phyloP scores from a whole-genome alignment of 192 early-diverging fungal species.

The Coemansia sp. region DNA sequence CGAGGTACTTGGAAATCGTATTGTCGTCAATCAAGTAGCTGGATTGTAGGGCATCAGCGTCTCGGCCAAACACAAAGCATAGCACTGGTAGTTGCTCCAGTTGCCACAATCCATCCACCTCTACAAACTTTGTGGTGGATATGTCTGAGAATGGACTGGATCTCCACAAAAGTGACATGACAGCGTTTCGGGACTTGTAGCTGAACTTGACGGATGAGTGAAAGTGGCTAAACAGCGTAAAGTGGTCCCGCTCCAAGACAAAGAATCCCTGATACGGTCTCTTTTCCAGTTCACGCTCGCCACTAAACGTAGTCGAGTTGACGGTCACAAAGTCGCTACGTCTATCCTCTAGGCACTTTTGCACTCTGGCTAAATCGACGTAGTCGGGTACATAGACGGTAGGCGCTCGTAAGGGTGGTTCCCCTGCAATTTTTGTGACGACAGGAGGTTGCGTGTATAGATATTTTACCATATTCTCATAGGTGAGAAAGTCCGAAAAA shows the following conservation, averaged over 20 bases:
- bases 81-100: slow-evolving; percentile 8
- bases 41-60: neutral
- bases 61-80: slow-evolving; percentile 4
- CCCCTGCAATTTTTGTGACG: neutral
- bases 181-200: slow-evolving; percentile 15
- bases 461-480: neutral
- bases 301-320: neutral
- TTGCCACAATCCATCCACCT: neutral
- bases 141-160: neutral
- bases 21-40: slow-evolving; percentile 10
- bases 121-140: neutral
- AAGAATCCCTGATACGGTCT: neutral
- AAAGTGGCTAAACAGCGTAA: neutral
- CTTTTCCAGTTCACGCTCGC: neutral
- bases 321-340: neutral
- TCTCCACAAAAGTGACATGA: slow-evolving; percentile 12
- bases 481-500: neutral
- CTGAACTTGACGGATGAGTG: neutral
- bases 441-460: neutral
- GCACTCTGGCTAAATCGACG: neutral
- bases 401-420: neutral
- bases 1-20: slow-evolving; percentile 8
- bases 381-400: slow-evolving; percentile 8
- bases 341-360: slow-evolving; percentile 11
- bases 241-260: slow-evolving; percentile 3